phyloP scores from a whole-genome alignment of 2,329 filamentous ascomycete species.

The Fusarium sp. region DNA sequence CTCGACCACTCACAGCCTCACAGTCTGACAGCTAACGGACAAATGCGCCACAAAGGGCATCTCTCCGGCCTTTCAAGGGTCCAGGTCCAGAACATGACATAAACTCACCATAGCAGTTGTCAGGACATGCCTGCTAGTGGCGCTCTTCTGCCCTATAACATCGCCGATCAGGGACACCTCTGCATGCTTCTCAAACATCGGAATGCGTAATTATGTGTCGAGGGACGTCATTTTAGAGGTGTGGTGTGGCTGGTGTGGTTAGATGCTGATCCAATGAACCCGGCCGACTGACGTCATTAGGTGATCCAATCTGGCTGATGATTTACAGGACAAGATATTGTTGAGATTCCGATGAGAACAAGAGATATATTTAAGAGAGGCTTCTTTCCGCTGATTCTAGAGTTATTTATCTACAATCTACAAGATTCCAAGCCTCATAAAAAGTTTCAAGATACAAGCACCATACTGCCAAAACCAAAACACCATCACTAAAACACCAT shows the following conservation, averaged over 20 bases:
- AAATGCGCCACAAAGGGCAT: slow-evolving; percentile 7
- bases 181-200: slow-evolving; percentile 8
- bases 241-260: slow-evolving; percentile 23
- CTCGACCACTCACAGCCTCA: slow-evolving; percentile 24
- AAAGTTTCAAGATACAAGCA: not conserved
- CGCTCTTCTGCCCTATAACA: slow-evolving; percentile 18
- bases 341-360: not conserved
- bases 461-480: not conserved
- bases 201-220: slow-evolving; percentile 32
- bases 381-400: not conserved
- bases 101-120: slow-evolving; percentile 7
- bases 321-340: slow-evolving; percentile 23
- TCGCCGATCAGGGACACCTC: slow-evolving; percentile 7
- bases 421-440: slow-evolving; percentile 1
- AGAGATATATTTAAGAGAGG: slow-evolving; percentile 11
- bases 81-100: slow-evolving; percentile 25
- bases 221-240: slow-evolving; percentile 38
- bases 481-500: too few relatives aligned
- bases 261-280: slow-evolving; percentile 13
- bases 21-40: slow-evolving; percentile 27
- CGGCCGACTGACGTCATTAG: slow-evolving; percentile 40
- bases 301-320: slow-evolving; percentile 12
- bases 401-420: not conserved
- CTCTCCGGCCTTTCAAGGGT: slow-evolving; percentile 22
- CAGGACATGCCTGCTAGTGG: slow-evolving; percentile 20